These are phyloP conservation scores for Phoma herbarum DNA, from an alignment of 2,329 filamentous ascomycete genomes.

Conservation along the genomic window DNA sequence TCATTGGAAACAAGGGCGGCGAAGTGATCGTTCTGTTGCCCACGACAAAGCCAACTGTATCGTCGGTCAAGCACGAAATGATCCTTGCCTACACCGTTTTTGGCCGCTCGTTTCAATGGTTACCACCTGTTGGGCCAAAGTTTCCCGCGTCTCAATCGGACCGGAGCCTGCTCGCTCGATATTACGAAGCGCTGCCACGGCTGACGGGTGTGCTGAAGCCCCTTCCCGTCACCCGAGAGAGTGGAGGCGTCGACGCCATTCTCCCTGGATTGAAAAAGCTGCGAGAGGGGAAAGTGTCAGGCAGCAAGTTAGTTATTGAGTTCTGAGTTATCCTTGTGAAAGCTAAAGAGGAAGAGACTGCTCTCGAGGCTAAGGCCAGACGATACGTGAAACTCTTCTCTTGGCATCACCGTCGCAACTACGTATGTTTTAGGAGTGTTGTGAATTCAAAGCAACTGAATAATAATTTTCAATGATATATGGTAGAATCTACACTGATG, in stretches of 20 bases:
- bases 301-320: neutral
- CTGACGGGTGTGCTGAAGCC: neutral
- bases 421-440: no score
- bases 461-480: no score
- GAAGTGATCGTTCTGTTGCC: constrained; percentile 41
- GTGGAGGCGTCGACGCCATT: neutral
- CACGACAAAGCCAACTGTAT: neutral
- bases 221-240: neutral
- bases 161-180: neutral
- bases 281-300: constrained; percentile 1
- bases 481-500: no score
- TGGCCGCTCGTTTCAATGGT: neutral
- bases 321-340: neutral
- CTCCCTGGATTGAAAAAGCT: neutral
- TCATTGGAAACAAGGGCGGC: constrained; percentile 37
- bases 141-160: neutral
- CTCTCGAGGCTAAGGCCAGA: no score
- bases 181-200: neutral
- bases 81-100: neutral
- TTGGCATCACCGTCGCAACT: no score
- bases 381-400: no score
- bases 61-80: constrained; percentile 1
- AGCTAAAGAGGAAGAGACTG: no score
- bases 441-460: no score
- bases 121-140: constrained; percentile 2